Conservation (phyloP, 140 eudicot species). For the Ambrosia hybrid region DNA sequence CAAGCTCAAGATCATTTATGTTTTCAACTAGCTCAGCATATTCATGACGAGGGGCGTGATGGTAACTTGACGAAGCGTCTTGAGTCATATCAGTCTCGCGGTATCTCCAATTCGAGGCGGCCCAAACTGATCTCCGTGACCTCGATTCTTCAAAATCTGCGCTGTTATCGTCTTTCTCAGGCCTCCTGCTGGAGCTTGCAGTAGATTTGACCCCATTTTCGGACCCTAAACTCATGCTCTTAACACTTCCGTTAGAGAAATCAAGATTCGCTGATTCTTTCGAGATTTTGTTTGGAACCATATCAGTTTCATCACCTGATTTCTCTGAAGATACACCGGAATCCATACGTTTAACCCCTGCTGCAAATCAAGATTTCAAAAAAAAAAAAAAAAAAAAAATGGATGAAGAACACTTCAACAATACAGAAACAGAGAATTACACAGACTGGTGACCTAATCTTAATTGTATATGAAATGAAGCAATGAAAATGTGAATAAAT, state of each 20-base stretch:
- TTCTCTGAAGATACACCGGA: conserved; percentile 50
- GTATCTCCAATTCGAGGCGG: conserved; percentile 35
- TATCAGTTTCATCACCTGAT: conserved; percentile 62
- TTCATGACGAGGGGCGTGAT: conserved; percentile 38
- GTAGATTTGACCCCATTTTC: conserved; percentile 46
- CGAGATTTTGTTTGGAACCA: conserved; percentile 31
- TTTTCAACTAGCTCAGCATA: conserved; percentile 38
- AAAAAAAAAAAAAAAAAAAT: too few species aligned
- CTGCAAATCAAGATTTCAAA: conserved; percentile 44
- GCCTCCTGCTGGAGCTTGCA: conserved; percentile 46
- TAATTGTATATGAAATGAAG: background rate
- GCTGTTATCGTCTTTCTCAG: conserved; percentile 28
- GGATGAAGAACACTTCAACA: conserved; percentile 23
- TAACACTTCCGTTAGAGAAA: conserved; percentile 36
- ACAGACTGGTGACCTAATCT: conserved; percentile 21
- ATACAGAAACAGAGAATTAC: conserved; percentile 13
- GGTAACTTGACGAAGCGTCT: conserved; percentile 48
- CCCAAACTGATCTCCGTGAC: conserved; percentile 38
- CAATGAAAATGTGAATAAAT: background rate
- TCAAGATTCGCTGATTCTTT: conserved; percentile 43
- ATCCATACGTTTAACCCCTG: conserved; percentile 50
- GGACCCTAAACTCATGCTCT: conserved; percentile 45
- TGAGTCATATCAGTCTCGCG: conserved; percentile 36
- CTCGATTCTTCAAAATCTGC: conserved; percentile 40
- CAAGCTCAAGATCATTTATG: conserved; percentile 37